These are phyloP conservation scores for Camelina sativa DNA, from an alignment of 345 rosid species.

Conservation along the genomic window DNA sequence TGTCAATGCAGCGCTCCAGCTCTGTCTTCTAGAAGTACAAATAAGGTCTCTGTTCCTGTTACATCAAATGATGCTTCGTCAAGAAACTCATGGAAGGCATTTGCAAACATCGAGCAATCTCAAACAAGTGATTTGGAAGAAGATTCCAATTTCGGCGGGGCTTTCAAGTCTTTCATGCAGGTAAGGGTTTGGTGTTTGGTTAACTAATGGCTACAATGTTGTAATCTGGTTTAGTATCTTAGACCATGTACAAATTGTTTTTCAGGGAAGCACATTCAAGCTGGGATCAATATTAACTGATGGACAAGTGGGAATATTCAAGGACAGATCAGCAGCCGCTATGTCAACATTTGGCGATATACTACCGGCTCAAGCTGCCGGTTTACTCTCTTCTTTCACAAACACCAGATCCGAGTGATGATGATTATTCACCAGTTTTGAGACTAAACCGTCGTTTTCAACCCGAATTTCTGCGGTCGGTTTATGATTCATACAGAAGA, in stretches of 20 bases:
- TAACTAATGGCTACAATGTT: not conserved
- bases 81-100: conserved; percentile 70
- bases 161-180: conserved; percentile 95
- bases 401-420: conserved; percentile 64
- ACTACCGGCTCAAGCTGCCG: conserved; percentile 91
- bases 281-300: conserved; percentile 92
- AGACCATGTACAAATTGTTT: conserved; percentile 5
- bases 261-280: conserved; percentile 92
- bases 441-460: conserved; percentile 8
- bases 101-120: conserved; percentile 71
- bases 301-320: conserved; percentile 97
- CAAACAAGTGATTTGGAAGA: conserved; percentile 67
- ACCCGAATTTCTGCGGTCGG: conserved; percentile 1
- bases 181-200: conserved; percentile 42
- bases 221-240: not conserved
- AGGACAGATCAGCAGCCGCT: conserved; percentile 93
- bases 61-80: conserved; percentile 58
- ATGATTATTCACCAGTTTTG: conserved; percentile 24
- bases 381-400: conserved; percentile 97
- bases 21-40: conserved; percentile 73
- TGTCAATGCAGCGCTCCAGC: conserved; percentile 72
- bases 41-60: conserved; percentile 58
- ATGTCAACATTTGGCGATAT: conserved; percentile 98
- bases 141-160: conserved; percentile 71
- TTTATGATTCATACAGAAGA: conserved; percentile 18